Conservation (phyloP, 371 early-diverging fungal genomes). For the Parasitella parasitica region DNA sequence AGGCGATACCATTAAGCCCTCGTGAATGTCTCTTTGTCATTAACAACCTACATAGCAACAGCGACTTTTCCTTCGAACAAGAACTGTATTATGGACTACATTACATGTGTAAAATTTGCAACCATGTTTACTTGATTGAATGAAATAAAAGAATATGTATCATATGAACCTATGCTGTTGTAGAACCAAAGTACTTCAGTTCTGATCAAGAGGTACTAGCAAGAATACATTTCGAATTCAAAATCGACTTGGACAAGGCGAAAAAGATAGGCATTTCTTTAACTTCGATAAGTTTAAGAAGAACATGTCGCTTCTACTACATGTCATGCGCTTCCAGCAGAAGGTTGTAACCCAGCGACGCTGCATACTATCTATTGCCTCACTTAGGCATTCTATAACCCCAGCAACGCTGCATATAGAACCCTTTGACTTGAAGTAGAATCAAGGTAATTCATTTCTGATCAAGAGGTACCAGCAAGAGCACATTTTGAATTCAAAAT, state of each 20-base stretch:
- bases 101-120: neutral
- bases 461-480: neutral
- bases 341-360: neutral
- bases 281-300: neutral
- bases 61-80: neutral
- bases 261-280: neutral
- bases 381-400: neutral
- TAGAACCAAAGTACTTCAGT: neutral
- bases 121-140: neutral
- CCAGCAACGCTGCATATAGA: neutral
- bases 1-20: neutral
- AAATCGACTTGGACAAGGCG: neutral
- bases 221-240: neutral
- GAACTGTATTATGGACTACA: neutral
- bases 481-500: neutral
- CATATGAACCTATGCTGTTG: neutral
- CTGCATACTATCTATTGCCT: neutral
- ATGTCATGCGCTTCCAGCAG: slow-evolving; percentile 1
- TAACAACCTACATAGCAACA: slow-evolving; percentile 1
- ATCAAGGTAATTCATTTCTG: neutral
- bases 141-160: neutral
- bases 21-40: slow-evolving; percentile 5
- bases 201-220: neutral
- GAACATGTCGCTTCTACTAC: too few species aligned
- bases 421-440: slow-evolving; percentile 2